phyloP scores from a whole-genome alignment of 345 rosid genomes.

The Acer campestre region DNA sequence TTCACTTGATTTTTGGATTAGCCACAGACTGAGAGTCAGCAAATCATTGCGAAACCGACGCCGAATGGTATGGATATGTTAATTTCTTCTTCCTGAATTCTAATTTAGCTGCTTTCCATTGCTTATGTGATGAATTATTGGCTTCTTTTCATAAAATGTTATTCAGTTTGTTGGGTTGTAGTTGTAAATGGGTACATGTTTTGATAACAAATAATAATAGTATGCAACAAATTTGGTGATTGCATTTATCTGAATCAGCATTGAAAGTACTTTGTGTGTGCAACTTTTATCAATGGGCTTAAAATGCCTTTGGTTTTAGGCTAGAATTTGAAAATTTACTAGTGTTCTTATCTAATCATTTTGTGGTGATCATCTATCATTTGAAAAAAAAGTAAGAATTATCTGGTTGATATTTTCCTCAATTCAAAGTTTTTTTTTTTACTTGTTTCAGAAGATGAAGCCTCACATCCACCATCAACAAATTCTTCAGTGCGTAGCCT shows the following conservation, averaged over 20 bases:
- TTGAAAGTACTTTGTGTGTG: background rate
- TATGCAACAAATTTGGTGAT: background rate
- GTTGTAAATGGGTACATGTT: background rate
- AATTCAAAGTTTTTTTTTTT: background rate
- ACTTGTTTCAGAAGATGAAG: slow-evolving; percentile 61
- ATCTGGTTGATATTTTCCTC: background rate
- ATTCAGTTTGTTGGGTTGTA: background rate
- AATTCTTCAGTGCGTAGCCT: slow-evolving; percentile 55
- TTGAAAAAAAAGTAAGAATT: background rate
- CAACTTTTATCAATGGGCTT: background rate
- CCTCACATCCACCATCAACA: slow-evolving; percentile 46
- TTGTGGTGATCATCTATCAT: background rate
- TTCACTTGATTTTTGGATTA: slow-evolving; percentile 17
- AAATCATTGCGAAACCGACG: slow-evolving; percentile 76
- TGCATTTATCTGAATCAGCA: background rate
- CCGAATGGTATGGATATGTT: slow-evolving; percentile 48
- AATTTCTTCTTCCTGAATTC: too few relatives aligned
- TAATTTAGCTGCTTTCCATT: too few relatives aligned
- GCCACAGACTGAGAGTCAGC: slow-evolving; percentile 53
- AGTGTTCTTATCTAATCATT: background rate
- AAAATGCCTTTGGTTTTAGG: background rate
- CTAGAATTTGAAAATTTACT: background rate
- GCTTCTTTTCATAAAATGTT: background rate
- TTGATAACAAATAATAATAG: background rate
- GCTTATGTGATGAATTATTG: background rate